A percentile compares a stretch with the other conserved stretches of the same genome.
Conservation (phyloP, 2,329 filamentous ascomycete species). For the Podosphaera leucotricha region DNA sequence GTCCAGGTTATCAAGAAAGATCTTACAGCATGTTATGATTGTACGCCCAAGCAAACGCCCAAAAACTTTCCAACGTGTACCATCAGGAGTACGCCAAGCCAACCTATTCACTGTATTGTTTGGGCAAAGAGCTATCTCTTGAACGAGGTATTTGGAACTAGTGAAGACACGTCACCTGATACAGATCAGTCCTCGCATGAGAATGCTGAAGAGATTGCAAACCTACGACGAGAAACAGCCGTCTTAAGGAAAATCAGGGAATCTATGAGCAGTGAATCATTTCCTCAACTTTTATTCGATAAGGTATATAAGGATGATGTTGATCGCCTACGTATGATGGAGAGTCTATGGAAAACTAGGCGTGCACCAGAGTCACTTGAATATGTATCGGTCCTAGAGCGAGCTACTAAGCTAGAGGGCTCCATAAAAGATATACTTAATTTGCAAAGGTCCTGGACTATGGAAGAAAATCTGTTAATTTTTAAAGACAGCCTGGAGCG, state of each 20-base stretch:
- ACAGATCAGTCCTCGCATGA: constrained; percentile 66
- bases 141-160: constrained; percentile 79
- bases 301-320: constrained; percentile 85
- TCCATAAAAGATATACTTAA: constrained; percentile 29
- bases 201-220: constrained; percentile 71
- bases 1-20: constrained; percentile 92
- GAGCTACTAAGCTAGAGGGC: constrained; percentile 15
- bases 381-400: constrained; percentile 35
- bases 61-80: constrained; percentile 94
- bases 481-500: constrained; percentile 62
- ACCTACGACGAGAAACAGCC: constrained; percentile 61
- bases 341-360: constrained; percentile 88
- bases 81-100: constrained; percentile 84
- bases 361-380: constrained; percentile 49
- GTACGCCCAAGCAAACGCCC: constrained; percentile 66
- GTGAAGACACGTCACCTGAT: constrained; percentile 60
- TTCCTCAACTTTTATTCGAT: constrained; percentile 61
- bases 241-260: constrained; percentile 64
- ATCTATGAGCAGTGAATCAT: constrained; percentile 55
- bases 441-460: constrained; percentile 59
- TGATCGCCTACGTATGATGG: constrained; percentile 57
- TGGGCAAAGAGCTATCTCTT: constrained; percentile 96
- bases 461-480: constrained; percentile 62
- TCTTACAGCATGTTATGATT: constrained; percentile 88
- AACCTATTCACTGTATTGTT: constrained; percentile 95